These are phyloP conservation scores for Ajuga reptans DNA, from an alignment of 305 asterid genomes.

Conservation along the genomic window DNA sequence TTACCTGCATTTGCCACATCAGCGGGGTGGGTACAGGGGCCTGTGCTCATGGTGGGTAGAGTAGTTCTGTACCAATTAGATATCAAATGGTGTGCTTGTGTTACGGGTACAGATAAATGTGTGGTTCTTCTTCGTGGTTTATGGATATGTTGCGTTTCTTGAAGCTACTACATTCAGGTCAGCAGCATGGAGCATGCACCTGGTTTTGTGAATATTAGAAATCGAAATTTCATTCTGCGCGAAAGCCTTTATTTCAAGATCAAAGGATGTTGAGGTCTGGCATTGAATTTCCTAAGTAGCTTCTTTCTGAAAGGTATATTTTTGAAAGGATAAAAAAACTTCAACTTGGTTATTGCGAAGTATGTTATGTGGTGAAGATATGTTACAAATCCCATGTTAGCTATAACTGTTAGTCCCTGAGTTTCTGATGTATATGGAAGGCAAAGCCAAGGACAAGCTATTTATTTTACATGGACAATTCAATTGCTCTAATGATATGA, in stretches of 20 bases:
- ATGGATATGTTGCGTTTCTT: constrained; percentile 15
- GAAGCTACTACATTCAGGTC: constrained; percentile 28
- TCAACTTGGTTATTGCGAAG: background rate
- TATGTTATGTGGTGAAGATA: background rate
- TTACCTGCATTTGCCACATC: background rate
- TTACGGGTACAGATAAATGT: background rate
- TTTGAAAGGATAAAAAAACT: background rate
- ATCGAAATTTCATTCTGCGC: background rate
- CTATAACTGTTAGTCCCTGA: no score
- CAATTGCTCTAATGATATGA: no score
- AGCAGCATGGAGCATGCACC: constrained; percentile 11
- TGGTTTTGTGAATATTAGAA: constrained; percentile 20
- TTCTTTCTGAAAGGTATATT: background rate
- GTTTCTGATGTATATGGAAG: no score
- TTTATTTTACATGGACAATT: no score
- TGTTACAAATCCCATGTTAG: no score
- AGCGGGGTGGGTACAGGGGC: no score
- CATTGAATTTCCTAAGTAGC: constrained; percentile 4
- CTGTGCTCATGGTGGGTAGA: background rate
- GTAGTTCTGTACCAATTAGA: background rate
- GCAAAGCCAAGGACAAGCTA: no score
- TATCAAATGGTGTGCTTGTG: background rate
- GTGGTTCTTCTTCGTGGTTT: background rate
- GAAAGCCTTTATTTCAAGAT: constrained; percentile 9
- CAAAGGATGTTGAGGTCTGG: constrained; percentile 14